Conservation (phyloP, 129 eudicot species). For the Lactuca sativa region DNA sequence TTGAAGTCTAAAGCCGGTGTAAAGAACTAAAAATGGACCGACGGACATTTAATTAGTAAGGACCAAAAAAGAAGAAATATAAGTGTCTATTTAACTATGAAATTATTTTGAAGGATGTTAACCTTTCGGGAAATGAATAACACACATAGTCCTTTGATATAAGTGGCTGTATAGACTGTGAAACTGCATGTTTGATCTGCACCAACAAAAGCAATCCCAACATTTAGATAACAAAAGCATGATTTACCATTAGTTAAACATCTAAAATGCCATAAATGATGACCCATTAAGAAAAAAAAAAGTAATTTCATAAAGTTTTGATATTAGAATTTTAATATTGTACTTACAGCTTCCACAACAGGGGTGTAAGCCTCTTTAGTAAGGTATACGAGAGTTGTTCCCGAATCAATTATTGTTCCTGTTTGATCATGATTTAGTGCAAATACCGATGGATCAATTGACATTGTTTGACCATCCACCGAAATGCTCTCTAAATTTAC, state of each 20-base stretch:
- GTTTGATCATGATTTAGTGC: conserved; percentile 65
- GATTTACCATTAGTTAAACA: conserved; percentile 13
- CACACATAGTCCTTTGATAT: conserved; percentile 72
- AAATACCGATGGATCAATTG: conserved; percentile 68
- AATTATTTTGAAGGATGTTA: conserved; percentile 1
- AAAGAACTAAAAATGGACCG: no score
- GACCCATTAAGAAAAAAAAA: not conserved
- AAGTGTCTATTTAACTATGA: conserved; percentile 3
- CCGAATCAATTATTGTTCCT: conserved; percentile 97
- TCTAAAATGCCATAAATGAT: not conserved
- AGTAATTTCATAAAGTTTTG: not conserved
- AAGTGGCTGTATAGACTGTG: conserved; percentile 63
- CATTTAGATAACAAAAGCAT: not conserved
- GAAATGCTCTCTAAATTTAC: conserved; percentile 76
- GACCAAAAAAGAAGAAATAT: not conserved
- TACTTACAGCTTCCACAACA: conserved; percentile 75
- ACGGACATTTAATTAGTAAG: no score
- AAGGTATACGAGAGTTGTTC: conserved; percentile 93
- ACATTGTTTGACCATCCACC: conserved; percentile 70
- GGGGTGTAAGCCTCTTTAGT: conserved; percentile 81
- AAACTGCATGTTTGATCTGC: conserved; percentile 69
- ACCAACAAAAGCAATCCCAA: not conserved
- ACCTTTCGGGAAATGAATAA: conserved; percentile 75
- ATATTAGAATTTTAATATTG: not conserved
- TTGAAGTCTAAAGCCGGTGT: no score